These are phyloP conservation scores for Aspergillus leporis DNA, from an alignment of 495 filamentous ascomycete species.

Conservation along the genomic window DNA sequence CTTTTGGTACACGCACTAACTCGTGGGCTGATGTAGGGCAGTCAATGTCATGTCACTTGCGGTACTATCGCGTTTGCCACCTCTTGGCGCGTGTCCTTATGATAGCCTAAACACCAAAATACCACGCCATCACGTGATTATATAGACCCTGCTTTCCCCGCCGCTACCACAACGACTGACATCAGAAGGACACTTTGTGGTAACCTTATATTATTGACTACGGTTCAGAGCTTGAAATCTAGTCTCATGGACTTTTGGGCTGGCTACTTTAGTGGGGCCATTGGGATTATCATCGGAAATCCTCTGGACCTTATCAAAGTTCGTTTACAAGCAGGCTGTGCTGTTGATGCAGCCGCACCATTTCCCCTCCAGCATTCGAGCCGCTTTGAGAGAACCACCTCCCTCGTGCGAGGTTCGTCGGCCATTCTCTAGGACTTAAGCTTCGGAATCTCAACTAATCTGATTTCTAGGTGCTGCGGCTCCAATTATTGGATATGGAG, in stretches of 20 bases:
- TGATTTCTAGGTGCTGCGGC: conserved; percentile 63
- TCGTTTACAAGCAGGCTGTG: conserved; percentile 64
- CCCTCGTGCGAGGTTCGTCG: conserved; percentile 49
- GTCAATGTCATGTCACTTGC: neutral
- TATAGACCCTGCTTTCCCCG: neutral
- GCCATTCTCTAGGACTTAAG: neutral
- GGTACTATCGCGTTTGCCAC: conserved; percentile 24
- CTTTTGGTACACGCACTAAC: neutral
- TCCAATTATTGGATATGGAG: conserved; percentile 83
- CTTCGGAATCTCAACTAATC: conserved; percentile 7
- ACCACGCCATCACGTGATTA: conserved; percentile 38
- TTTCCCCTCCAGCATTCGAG: conserved; percentile 25
- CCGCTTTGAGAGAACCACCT: conserved; percentile 45
- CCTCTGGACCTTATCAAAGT: conserved; percentile 87
- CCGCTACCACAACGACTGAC: neutral
- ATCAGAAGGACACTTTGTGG: neutral
- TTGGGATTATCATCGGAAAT: conserved; percentile 83
- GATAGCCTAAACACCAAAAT: conserved; percentile 36
- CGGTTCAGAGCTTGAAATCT: neutral
- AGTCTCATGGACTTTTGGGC: conserved; percentile 79
- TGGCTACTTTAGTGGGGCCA: conserved; percentile 80
- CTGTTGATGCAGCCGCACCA: conserved; percentile 25
- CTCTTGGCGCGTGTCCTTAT: conserved; percentile 21
- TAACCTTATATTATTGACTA: neutral
- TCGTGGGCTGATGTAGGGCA: neutral